Conservation (phyloP, 75 land plant genomes). For the Adiantum capillusveneris region DNA sequence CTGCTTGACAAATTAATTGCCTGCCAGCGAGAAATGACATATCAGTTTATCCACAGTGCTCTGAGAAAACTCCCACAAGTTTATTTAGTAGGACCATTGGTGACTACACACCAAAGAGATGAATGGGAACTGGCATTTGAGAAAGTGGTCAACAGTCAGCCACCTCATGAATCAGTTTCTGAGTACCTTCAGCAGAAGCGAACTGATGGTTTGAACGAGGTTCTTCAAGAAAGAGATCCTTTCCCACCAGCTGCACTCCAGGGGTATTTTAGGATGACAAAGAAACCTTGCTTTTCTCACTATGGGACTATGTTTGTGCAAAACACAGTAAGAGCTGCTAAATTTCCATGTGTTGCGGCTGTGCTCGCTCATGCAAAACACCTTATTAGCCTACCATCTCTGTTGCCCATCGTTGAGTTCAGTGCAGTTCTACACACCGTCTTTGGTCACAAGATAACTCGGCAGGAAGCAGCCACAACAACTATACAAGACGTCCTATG, state of each 20-base stretch:
- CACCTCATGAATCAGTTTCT: constrained; percentile 5
- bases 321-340: background rate
- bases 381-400: constrained; percentile 5
- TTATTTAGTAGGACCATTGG: background rate
- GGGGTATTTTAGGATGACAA: constrained; percentile 14
- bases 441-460: constrained; percentile 10
- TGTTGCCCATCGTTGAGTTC: constrained; percentile 10
- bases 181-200: constrained; percentile 5
- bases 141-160: constrained; percentile 6
- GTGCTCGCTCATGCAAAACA: constrained; percentile 14
- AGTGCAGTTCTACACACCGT: constrained; percentile 7
- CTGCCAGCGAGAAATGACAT: constrained; percentile 14
- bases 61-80: constrained; percentile 5
- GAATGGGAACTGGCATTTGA: constrained; percentile 18
- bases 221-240: constrained; percentile 15
- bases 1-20: constrained; percentile 14
- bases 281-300: constrained; percentile 3
- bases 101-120: constrained; percentile 3
- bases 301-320: constrained; percentile 13
- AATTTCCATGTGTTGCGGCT: constrained; percentile 7
- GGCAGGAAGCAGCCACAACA: constrained; percentile 16
- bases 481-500: constrained; percentile 12
- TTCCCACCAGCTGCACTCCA: constrained; percentile 9
- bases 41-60: constrained; percentile 8
- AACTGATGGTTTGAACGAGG: constrained; percentile 6